Percentiles rank a stretch among this genome's conserved stretches.
Evolutionary conservation across 495 filamentous ascomycete species (phyloP).

Genomic region (Apiosordaria backusii): DNA sequence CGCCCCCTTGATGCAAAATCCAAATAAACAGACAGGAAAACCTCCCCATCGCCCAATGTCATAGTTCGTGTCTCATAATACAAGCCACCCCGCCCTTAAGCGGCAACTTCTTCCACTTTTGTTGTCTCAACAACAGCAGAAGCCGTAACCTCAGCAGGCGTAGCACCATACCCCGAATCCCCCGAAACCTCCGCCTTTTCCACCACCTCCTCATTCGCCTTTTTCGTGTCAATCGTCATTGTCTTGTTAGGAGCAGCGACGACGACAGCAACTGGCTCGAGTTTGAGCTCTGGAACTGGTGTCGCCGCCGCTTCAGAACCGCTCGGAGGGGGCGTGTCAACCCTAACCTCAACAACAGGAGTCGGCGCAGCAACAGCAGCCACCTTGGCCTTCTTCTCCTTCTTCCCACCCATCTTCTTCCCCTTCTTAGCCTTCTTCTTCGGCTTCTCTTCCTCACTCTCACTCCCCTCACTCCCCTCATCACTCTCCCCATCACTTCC

Average conservation of each 20-base stretch:
- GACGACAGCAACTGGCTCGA: conserved; percentile 8
- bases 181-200: conserved; percentile 19
- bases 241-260: neutral
- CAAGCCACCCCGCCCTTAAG: neutral
- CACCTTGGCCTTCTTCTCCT: neutral
- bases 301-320: neutral
- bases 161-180: conserved; percentile 35
- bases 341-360: conserved; percentile 6
- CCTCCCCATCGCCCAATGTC: neutral
- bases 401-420: neutral
- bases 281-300: conserved; percentile 10
- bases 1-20: neutral
- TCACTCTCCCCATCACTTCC: conserved; percentile 15
- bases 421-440: conserved; percentile 20
- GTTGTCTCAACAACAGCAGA: neutral
- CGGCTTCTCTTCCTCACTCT: conserved; percentile 7
- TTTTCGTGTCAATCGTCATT: conserved; percentile 20
- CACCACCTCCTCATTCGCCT: conserved; percentile 23
- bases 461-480: conserved; percentile 5
- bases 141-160: neutral
- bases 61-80: neutral
- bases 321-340: neutral
- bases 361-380: too few species aligned
- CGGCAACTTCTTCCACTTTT: too few species aligned
- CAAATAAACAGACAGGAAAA: neutral